These are phyloP conservation scores for Metschnikowia kunwiensis DNA, from an alignment of 805 yeast species.

Conservation along the genomic window DNA sequence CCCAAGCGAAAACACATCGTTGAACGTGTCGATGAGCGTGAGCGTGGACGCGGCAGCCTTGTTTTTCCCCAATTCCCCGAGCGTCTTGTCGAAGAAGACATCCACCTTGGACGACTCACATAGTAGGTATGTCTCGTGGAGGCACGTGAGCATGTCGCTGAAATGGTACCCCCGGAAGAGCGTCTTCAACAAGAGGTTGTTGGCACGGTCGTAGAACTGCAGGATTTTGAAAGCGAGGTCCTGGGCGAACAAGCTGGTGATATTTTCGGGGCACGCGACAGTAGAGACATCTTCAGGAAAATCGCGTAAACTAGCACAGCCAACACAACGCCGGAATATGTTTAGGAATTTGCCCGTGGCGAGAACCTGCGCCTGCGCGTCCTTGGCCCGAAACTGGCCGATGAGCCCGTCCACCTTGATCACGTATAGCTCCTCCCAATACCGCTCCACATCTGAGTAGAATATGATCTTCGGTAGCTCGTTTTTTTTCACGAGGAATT, in stretches of 20 bases:
- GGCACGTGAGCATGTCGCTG: slow-evolving; percentile 39
- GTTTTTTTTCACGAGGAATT: slow-evolving; percentile 58
- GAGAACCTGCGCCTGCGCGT: slow-evolving; percentile 61
- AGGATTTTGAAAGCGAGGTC: slow-evolving; percentile 55
- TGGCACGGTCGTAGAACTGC: slow-evolving; percentile 65
- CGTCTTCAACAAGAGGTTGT: slow-evolving; percentile 53
- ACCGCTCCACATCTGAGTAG: slow-evolving; percentile 49
- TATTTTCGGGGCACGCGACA: slow-evolving; percentile 18
- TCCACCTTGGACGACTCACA: slow-evolving; percentile 50
- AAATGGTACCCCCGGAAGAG: slow-evolving; percentile 62
- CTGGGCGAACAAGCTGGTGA: slow-evolving; percentile 32
- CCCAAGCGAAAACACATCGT: slow-evolving; percentile 10
- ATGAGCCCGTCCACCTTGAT: slow-evolving; percentile 74
- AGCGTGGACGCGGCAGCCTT: slow-evolving; percentile 28
- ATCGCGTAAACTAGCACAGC: slow-evolving; percentile 37
- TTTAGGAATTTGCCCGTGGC: slow-evolving; percentile 84
- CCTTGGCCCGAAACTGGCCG: slow-evolving; percentile 53
- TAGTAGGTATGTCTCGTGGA: slow-evolving; percentile 59
- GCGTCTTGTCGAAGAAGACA: slow-evolving; percentile 49
- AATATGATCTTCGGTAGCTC: slow-evolving; percentile 27
- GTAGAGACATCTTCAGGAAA: slow-evolving; percentile 24
- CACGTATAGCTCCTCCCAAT: slow-evolving; percentile 74
- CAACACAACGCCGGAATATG: slow-evolving; percentile 60
- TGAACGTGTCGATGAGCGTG: slow-evolving; percentile 10
- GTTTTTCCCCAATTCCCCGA: slow-evolving; percentile 50